Conservation (phyloP, 2,329 filamentous ascomycete species). For the Blumeria hordei region DNA sequence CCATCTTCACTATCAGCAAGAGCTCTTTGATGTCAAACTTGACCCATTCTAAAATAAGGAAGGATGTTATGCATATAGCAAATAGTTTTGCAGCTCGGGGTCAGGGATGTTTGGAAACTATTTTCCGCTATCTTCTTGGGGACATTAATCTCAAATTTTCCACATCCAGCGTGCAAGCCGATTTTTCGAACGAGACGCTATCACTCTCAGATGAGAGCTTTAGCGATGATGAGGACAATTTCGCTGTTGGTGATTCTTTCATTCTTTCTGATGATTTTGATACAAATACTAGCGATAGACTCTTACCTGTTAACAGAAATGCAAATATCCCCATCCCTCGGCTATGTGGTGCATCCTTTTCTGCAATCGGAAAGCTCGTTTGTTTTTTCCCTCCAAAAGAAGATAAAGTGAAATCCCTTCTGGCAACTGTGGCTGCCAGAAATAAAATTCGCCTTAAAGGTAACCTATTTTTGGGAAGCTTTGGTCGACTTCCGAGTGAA, state of each 20-base stretch:
- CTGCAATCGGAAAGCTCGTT: conserved; percentile 34
- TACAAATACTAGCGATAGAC: conserved; percentile 24
- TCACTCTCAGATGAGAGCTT: conserved; percentile 53
- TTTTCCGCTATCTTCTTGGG: conserved; percentile 37
- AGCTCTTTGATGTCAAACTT: conserved; percentile 35
- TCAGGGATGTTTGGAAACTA: conserved; percentile 36
- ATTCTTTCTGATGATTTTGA: conserved; percentile 38
- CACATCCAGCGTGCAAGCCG: conserved; percentile 30
- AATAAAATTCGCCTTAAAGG: conserved; percentile 22
- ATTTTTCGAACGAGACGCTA: conserved; percentile 32
- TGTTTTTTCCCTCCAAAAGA: conserved; percentile 49
- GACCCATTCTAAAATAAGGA: conserved; percentile 26
- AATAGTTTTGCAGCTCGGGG: conserved; percentile 29
- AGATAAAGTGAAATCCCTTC: conserved; percentile 24
- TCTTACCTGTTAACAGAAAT: conserved; percentile 25
- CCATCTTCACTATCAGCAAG: conserved; percentile 35
- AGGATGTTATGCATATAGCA: conserved; percentile 31
- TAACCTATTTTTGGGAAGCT: conserved; percentile 34
- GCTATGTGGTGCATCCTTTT: conserved; percentile 35
- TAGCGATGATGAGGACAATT: conserved; percentile 50
- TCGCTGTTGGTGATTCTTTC: conserved; percentile 17
- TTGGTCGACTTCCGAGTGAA: conserved; percentile 29
- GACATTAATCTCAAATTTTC: conserved; percentile 36
- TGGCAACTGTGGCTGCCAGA: conserved; percentile 22
- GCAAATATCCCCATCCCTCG: conserved; percentile 30